Base-by-base conservation (phyloP, 106 monocot species). In the Triglochin maritima region DNA sequence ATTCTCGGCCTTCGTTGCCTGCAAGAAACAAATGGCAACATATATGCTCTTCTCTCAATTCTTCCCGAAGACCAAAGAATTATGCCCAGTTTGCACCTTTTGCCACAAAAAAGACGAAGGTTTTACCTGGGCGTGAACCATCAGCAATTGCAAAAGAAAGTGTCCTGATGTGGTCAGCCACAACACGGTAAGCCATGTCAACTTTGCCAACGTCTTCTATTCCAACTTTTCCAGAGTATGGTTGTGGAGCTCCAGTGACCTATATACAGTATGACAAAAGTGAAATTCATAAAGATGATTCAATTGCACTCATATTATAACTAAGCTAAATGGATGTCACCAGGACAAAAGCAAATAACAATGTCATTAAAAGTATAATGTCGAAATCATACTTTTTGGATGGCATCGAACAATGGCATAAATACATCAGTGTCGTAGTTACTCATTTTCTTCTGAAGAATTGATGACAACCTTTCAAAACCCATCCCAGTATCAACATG, bases 401-500 rank as follows among this genome's bases (percentile, higher is more conserved):
- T 95, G 46, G 85, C 90, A 66, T 78, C 83, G 78, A 95, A 90
- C 69, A 95, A 81, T 7, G 90, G 90, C 78, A 78, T 54, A 67
- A 95, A 95, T 50, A 95, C 71, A 78, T 95, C 94, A 16, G 94
- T 90, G 64, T 95, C 95, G 79, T 95, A 95, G 67, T 90, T 90
- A 83, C 95, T 95, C 90, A 87, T 83, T 72, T 90, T 95, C 17
- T 80, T 79, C 65, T 95, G 95, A 63, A 95, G 90, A 57, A 95
- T 83, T 42, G 87, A 94, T 59, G 94, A 87, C 72, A 94, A 69
- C 4, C 94, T 74, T 64, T 94, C 94, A 78, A 90, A 90, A 3
- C 90, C 90, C 95, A 95, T 64, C 43, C 95, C 95, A 45, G 95
- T 95, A 60, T 90, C 90, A 60, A 95, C 95, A 81, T 95, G 95